phyloP scores from a whole-genome alignment of 2,329 filamentous ascomycete species.

The Lachnellula occidentalis region DNA sequence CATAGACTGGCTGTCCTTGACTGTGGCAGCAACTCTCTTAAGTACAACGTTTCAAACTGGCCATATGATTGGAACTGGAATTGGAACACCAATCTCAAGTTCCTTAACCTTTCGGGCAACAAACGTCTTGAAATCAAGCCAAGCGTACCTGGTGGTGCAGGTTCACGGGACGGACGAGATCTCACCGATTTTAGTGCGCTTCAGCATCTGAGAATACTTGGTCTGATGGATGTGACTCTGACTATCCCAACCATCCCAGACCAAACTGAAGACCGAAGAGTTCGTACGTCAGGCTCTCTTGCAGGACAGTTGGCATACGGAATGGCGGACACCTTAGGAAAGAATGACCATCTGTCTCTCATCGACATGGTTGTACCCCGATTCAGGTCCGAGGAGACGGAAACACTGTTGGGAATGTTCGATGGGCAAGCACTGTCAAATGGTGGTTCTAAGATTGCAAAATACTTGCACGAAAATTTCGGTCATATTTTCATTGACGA shows the following conservation, averaged over 20 bases:
- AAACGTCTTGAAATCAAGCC: conserved; percentile 87
- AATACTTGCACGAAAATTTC: conserved; percentile 95
- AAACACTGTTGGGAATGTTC: conserved; percentile 90
- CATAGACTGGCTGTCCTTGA: conserved; percentile 88
- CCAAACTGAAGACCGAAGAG: conserved; percentile 88
- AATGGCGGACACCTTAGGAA: conserved; percentile 93
- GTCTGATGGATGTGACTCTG: conserved; percentile 95
- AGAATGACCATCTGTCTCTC: conserved; percentile 89
- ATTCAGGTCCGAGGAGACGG: conserved; percentile 83
- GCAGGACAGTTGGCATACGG: conserved; percentile 90
- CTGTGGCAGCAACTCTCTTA: conserved; percentile 89
- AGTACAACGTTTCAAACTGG: conserved; percentile 99
- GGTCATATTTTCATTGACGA: conserved; percentile 78
- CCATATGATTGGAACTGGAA: conserved; percentile 99
- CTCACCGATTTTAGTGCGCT: conserved; percentile 87
- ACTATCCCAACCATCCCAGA: conserved; percentile 91
- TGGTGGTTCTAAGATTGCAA: conserved; percentile 91
- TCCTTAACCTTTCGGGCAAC: conserved; percentile 94
- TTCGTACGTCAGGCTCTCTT: conserved; percentile 91
- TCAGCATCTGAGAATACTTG: conserved; percentile 76
- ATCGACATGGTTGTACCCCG: conserved; percentile 92
- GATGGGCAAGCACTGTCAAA: conserved; percentile 87
- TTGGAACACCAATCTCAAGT: conserved; percentile 90
- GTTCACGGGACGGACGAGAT: conserved; percentile 61
- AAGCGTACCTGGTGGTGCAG: conserved; percentile 66